These are phyloP conservation scores for Penicillium paneum DNA, from an alignment of 2,329 filamentous ascomycete genomes.

Conservation along the genomic window DNA sequence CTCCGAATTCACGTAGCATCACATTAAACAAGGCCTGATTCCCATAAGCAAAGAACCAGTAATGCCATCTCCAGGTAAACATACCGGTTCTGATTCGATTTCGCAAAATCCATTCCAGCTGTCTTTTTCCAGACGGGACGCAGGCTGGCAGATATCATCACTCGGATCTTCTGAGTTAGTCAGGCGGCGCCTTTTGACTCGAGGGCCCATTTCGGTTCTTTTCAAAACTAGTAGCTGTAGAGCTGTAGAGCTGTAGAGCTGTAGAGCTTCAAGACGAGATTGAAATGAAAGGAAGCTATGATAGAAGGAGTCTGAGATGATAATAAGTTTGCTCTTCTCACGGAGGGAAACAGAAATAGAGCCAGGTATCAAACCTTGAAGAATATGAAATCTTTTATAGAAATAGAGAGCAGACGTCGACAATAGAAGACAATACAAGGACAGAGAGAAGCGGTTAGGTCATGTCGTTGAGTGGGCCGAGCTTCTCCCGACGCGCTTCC, in stretches of 20 bases:
- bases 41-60: neutral
- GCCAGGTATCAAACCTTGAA: neutral
- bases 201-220: slow-evolving; percentile 27
- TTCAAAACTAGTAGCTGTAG: neutral
- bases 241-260: neutral
- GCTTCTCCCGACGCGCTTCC: slow-evolving; percentile 27
- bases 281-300: neutral
- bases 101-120: slow-evolving; percentile 57
- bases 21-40: slow-evolving; percentile 75
- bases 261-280: neutral
- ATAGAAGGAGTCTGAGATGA: neutral
- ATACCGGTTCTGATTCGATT: slow-evolving; percentile 83
- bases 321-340: neutral
- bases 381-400: neutral
- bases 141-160: slow-evolving; percentile 30
- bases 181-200: slow-evolving; percentile 30
- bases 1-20: slow-evolving; percentile 76
- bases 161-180: slow-evolving; percentile 20
- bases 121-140: slow-evolving; percentile 39
- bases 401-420: neutral
- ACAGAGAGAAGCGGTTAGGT: neutral
- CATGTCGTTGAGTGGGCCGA: slow-evolving; percentile 20
- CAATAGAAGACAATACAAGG: neutral
- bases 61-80: slow-evolving; percentile 19
- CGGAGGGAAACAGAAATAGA: neutral